Conservation (phyloP, 2,329 filamentous ascomycete species). For the Didymella pomorum region DNA sequence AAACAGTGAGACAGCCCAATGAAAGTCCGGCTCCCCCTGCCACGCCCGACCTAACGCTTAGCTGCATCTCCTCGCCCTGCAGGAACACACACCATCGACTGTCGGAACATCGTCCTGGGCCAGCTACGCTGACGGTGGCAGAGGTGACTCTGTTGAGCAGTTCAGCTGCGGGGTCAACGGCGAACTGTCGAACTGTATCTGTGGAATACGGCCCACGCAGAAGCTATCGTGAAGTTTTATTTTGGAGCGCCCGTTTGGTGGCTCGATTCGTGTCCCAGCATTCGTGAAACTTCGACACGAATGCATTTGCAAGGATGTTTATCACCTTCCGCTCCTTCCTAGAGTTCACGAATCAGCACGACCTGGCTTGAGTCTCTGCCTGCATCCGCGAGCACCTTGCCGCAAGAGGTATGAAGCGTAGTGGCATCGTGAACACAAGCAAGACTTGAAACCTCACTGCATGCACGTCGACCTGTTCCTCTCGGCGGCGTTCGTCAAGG, state of each 20-base stretch:
- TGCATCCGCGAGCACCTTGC: conserved; percentile 21
- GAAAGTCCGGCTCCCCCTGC: conserved; percentile 23
- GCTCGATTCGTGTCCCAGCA: conserved; percentile 18
- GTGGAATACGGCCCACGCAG: not conserved
- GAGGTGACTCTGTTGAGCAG: conserved; percentile 1
- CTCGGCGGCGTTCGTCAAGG: conserved; percentile 13
- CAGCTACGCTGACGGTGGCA: conserved; percentile 7
- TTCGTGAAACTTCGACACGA: conserved; percentile 34
- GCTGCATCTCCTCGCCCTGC: conserved; percentile 32
- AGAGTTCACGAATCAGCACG: conserved; percentile 35
- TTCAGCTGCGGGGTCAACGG: conserved; percentile 1
- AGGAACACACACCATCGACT: conserved; percentile 21
- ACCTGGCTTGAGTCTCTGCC: conserved; percentile 23
- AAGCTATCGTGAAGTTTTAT: conserved; percentile 3
- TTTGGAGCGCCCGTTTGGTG: conserved; percentile 1
- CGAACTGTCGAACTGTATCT: conserved; percentile 5
- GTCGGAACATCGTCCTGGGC: conserved; percentile 11
- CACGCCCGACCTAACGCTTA: conserved; percentile 19
- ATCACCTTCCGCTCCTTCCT: conserved; percentile 34
- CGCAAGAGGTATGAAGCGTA: conserved; percentile 21
- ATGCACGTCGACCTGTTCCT: conserved; percentile 17
- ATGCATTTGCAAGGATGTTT: conserved; percentile 30
- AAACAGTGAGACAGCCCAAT: conserved; percentile 32
- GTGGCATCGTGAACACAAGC: conserved; percentile 18
- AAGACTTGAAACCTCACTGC: conserved; percentile 17